Evolutionary conservation across 306 rosid species (phyloP), one percentile per base, ranked within the genome.

Genomic region (Glycine soja): DNA sequence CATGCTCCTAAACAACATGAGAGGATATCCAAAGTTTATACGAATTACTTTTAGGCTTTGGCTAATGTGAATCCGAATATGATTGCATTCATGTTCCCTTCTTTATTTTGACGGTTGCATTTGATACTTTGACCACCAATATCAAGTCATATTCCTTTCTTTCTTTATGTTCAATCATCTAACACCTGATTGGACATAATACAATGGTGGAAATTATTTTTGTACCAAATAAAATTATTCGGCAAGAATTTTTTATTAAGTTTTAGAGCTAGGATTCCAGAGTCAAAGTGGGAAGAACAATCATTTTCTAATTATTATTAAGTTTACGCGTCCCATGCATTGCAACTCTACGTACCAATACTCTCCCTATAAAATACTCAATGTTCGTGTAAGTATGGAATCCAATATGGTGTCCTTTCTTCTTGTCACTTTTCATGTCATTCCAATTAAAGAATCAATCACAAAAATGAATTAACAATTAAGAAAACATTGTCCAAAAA

Each of bases 21-120:
- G 3, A 38, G 48, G 2, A 64, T 64, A 64, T 64, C 24, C 70
- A 64, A 34, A 64, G 19, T 64, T 13, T 38, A 67, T 43, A 16
- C 72, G 36, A 42, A 43, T 43, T 43, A 67, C 34, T 9, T 40
- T 19, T 58, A 24, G 30, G 30, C 30, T 18, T 32, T 62, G 45
- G 3, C 69, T 32, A 43, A 8, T 15, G 36, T 15, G 12, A 42
- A 43, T 15, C n/a, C 52, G 53, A 67, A 67, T 43, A 43, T 42
- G 72, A 9, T 8, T 15, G 16, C 53, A 43, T 43, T 16, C 58
- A 3, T 67, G 61, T 67, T 19, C 70, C 75, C 50, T 53, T 53
- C 57, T 67, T 68, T 63, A 78, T 67, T 53, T 24, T 68, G 51
- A 14, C 38, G 10, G 51, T 3, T 69, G 43, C 38, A 79, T 14